Percentiles rank a stretch among this genome's conserved stretches.
phyloP scores from a whole-genome alignment of 106 monocot genomes.

The Platanthera zijinensis region DNA sequence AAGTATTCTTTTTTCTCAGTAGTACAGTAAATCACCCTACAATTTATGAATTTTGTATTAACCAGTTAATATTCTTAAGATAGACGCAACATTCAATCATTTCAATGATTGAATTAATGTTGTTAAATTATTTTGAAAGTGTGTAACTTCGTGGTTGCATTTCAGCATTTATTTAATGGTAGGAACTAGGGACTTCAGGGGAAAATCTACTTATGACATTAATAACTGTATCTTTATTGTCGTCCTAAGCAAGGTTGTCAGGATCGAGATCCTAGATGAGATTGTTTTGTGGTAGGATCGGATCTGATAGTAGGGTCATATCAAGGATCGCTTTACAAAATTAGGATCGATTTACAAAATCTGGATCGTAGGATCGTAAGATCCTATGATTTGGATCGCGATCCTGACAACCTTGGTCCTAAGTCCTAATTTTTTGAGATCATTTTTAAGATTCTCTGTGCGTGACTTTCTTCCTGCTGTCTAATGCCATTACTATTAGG shows the following conservation, averaged over 20 bases:
- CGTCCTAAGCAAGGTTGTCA: too few relatives aligned
- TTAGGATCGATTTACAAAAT: too few relatives aligned
- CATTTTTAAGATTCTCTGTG: background rate
- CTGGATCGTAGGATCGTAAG: too few relatives aligned
- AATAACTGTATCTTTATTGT: background rate
- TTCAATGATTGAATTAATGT: background rate
- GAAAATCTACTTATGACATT: background rate
- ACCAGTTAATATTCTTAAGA: background rate
- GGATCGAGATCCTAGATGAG: too few relatives aligned
- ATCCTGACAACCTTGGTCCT: too few relatives aligned
- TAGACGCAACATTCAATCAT: background rate
- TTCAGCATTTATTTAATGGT: background rate
- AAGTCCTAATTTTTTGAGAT: background rate
- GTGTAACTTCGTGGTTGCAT: background rate
- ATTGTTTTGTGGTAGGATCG: too few relatives aligned
- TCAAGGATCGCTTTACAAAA: too few relatives aligned
- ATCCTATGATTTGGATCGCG: too few relatives aligned
- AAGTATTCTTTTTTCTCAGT: background rate
- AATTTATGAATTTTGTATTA: background rate
- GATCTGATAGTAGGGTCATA: too few relatives aligned
- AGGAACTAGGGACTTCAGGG: background rate
- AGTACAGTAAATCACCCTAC: background rate
- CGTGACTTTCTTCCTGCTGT: background rate
- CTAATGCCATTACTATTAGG: background rate
- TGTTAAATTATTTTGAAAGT: background rate